Evolutionary conservation across 176 grass and related monocot genomes (phyloP).

Genomic region (Alopecurus myosuroides): DNA sequence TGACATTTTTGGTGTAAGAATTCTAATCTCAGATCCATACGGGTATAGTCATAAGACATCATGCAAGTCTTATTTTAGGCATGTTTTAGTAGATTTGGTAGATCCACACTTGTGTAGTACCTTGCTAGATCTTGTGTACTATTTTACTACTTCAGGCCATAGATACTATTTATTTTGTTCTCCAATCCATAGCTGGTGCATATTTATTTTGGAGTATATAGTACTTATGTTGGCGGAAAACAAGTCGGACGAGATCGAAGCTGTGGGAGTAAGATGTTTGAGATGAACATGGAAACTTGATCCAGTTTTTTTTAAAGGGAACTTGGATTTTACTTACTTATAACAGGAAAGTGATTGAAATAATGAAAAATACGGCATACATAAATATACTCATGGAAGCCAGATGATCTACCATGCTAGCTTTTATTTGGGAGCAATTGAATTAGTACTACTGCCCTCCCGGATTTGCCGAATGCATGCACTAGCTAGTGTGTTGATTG

Average conservation of each 20-base stretch:
- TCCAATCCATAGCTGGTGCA: background rate
- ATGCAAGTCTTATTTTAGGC: background rate
- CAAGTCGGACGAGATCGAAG: background rate
- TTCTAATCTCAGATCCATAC: background rate
- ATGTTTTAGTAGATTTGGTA: background rate
- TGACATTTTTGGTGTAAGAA: background rate
- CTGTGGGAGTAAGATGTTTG: background rate
- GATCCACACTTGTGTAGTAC: background rate
- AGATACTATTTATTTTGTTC: background rate
- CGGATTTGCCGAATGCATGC: background rate
- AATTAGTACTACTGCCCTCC: background rate
- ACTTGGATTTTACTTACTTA: background rate
- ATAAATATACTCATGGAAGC: background rate
- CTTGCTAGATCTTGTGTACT: background rate
- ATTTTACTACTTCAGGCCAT: background rate
- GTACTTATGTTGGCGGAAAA: background rate
- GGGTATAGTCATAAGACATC: background rate
- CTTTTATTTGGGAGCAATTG: background rate
- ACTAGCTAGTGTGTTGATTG: background rate
- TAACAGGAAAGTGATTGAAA: background rate
- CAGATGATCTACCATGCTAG: background rate
- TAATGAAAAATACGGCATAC: no score
- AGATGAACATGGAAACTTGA: background rate
- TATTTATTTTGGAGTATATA: no score
- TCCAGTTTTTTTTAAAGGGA: background rate